A percentile compares a stretch with the other conserved stretches of the same genome.
Conservation (phyloP, 345 rosid species). For the Citrus medica region DNA sequence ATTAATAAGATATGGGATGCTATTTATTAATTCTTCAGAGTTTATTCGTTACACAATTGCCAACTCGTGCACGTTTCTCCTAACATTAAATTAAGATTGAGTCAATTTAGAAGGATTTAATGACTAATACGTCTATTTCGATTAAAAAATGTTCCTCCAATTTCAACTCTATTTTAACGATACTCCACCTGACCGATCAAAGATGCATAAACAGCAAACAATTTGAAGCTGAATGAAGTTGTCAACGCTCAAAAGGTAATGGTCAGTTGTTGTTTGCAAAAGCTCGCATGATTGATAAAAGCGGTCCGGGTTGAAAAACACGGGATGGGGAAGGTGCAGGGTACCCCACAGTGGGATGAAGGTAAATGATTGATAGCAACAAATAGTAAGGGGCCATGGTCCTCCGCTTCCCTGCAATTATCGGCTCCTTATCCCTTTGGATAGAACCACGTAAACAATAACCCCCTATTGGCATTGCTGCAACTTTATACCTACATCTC, state of each 20-base stretch:
- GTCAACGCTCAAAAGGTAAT: not conserved
- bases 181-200: not conserved
- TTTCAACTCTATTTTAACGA: not conserved
- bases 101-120: not conserved
- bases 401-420: slow-evolving; percentile 16
- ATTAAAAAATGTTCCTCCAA: not conserved
- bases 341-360: slow-evolving; percentile 18
- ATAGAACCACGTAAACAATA: slow-evolving; percentile 11
- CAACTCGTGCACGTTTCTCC: not conserved
- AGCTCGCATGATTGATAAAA: not conserved
- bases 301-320: slow-evolving; percentile 20
- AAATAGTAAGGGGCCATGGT: slow-evolving; percentile 18
- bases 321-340: slow-evolving; percentile 9
- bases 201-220: not conserved
- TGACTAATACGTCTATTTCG: not conserved
- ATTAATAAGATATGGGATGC: not conserved
- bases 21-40: not conserved
- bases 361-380: slow-evolving; percentile 31
- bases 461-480: slow-evolving; percentile 28
- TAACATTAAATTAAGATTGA: not conserved
- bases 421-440: slow-evolving; percentile 36
- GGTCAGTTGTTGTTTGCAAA: not conserved
- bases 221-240: not conserved
- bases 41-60: not conserved
- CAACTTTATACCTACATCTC: slow-evolving; percentile 17